phyloP scores from a whole-genome alignment of 1,284 basidiomycete genomes.

The Fistulinella staudtii region DNA sequence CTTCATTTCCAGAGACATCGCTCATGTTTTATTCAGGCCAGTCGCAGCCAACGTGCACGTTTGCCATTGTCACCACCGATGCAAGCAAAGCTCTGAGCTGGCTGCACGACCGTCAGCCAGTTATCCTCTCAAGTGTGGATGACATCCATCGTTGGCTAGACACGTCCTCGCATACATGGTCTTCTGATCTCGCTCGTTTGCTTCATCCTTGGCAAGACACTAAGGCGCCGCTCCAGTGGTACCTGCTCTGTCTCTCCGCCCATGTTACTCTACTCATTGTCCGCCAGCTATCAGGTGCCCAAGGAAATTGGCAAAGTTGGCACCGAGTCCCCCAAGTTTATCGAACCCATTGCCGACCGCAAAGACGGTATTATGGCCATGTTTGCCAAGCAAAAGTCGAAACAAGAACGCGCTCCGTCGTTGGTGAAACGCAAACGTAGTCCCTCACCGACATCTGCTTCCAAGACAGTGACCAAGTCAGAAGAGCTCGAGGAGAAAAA shows the following conservation, averaged over 20 bases:
- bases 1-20: neutral
- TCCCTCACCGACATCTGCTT: slow-evolving; percentile 4
- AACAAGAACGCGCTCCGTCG: slow-evolving; percentile 21
- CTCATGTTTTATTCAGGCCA: slow-evolving; percentile 41
- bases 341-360: slow-evolving; percentile 73
- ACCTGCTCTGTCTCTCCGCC: slow-evolving; percentile 18
- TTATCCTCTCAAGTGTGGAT: slow-evolving; percentile 65
- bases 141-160: slow-evolving; percentile 80
- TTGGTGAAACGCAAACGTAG: slow-evolving; percentile 27
- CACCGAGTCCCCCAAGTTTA: slow-evolving; percentile 75
- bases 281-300: slow-evolving; percentile 81
- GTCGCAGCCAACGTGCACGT: slow-evolving; percentile 69
- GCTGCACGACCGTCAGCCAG: slow-evolving; percentile 92
- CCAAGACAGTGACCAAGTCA: slow-evolving; percentile 2
- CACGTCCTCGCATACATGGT: slow-evolving; percentile 62
- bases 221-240: slow-evolving; percentile 66
- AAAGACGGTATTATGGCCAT: slow-evolving; percentile 89
- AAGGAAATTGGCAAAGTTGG: slow-evolving; percentile 91
- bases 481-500: slow-evolving; percentile 23
- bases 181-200: slow-evolving; percentile 54
- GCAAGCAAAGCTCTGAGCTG: slow-evolving; percentile 67
- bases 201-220: slow-evolving; percentile 64
- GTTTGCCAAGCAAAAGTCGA: slow-evolving; percentile 64
- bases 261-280: neutral
- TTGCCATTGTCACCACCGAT: slow-evolving; percentile 85